Base-by-base conservation (phyloP, 2,329 filamentous ascomycete genomes). In the Aspergillus bombycis region DNA sequence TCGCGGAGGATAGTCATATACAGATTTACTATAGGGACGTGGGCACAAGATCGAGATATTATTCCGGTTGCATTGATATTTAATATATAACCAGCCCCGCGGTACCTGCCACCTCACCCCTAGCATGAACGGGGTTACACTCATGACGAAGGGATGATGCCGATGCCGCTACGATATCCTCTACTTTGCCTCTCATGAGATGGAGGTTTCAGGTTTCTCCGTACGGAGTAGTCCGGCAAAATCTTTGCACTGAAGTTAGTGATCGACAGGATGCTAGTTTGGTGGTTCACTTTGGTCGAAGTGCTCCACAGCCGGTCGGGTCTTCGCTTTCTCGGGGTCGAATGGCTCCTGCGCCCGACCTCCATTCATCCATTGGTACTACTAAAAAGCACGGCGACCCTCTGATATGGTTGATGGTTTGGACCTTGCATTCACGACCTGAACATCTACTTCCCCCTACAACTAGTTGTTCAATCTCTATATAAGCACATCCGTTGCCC, bases 231-330 rank as follows among this genome's bases (percentile, higher is more conserved):
- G 12, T 36, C 26, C 50, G 30, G 30, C 30, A 21, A 54, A 54
- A 46, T 56, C 21, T 32, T 48, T 36, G 45, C 57, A 53, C 32
- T 45, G 55, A 62, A 36, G n/a, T 32, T 32, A 36, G 48, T 21
- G 61, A 63, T 63, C 61, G 61, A 60, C 57, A 56, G 57, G 30
- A 52, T 58, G 28, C 38, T 36, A n/a, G 43, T 34, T 32, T 32
- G 41, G 43, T 58, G 52, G 38, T 41, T 61, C 26, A 28, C 52
- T 23, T 11, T 55, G 16, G 34, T n/a, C 12, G 32, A 26, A 36
- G 12, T 36, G n/a, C 52, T 55, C 52, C 52, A 55, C 52, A 36
- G n/a, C 34, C 32, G 26, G 52, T 55, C 52, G 52, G 52, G 50
- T 21, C n/a, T 14, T 54, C 30, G 19, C 32, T 6, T 38, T 34